A percentile compares a stretch with the other conserved stretches of the same genome.
These are phyloP conservation scores for Citropsis articulata DNA, from an alignment of 345 rosid species.

Conservation along the genomic window DNA sequence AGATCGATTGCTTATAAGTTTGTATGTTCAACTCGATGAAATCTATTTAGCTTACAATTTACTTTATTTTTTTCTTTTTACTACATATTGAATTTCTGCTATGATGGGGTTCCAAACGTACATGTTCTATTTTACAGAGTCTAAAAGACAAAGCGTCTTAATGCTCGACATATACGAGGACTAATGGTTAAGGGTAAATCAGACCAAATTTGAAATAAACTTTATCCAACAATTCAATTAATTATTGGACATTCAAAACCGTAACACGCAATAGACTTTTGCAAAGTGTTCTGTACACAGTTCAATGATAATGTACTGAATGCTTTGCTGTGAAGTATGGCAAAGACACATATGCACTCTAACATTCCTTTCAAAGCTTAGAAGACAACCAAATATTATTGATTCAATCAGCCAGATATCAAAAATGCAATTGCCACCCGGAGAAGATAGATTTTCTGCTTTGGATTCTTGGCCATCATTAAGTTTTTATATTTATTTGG, in stretches of 20 bases:
- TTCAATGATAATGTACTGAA: conserved; percentile 19
- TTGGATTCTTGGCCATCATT: not conserved
- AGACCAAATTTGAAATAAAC: not conserved
- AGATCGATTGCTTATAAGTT: conserved; percentile 15
- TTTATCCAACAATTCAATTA: not conserved
- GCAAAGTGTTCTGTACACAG: conserved; percentile 5
- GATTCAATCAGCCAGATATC: conserved; percentile 15
- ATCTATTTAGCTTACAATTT: conserved; percentile 13
- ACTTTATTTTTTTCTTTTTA: not conserved
- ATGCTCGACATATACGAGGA: not conserved
- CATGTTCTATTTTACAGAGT: not conserved
- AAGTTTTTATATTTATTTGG: not conserved
- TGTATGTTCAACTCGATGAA: conserved; percentile 17
- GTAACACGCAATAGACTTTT: not conserved
- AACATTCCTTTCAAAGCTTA: conserved; percentile 23
- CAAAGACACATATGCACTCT: conserved; percentile 14
- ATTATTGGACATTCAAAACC: not conserved
- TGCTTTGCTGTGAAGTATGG: conserved; percentile 52
- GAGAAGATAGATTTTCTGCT: not conserved
- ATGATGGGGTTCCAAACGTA: not conserved
- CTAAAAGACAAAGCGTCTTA: not conserved
- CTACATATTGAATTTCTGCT: not conserved
- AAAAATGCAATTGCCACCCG: conserved; percentile 8
- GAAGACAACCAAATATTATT: conserved; percentile 34
- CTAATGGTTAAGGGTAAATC: not conserved